Evolutionary conservation across 2,329 filamentous ascomycete species (phyloP).

Genomic region (Uncinocarpus reesii): DNA sequence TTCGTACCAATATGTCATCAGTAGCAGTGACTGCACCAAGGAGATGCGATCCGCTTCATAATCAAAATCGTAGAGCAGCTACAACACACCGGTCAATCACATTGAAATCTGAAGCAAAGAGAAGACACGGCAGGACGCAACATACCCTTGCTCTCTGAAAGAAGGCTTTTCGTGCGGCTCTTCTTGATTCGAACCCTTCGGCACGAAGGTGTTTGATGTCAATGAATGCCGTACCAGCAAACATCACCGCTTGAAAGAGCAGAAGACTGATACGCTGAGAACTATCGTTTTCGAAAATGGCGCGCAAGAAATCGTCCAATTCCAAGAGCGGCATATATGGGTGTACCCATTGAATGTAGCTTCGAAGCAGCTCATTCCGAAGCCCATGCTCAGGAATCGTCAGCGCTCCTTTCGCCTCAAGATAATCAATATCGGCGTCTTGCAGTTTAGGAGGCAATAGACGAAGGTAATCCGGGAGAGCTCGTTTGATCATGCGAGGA

Average conservation of each 20-base stretch:
- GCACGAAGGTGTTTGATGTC: constrained; percentile 65
- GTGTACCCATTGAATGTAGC: constrained; percentile 81
- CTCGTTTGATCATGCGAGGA: constrained; percentile 37
- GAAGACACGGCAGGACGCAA: constrained; percentile 16
- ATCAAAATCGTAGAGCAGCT: constrained; percentile 89
- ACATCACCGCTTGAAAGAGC: constrained; percentile 91
- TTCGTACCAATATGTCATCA: constrained; percentile 98
- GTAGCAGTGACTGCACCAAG: constrained; percentile 73
- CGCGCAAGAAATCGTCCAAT: constrained; percentile 48
- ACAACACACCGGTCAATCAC: constrained; percentile 10
- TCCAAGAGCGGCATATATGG: constrained; percentile 87
- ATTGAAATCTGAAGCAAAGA: background rate
- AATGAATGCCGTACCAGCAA: constrained; percentile 78
- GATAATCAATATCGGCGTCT: constrained; percentile 70
- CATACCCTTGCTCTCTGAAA: constrained; percentile 77
- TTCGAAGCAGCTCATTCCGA: constrained; percentile 69
- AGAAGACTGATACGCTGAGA: constrained; percentile 66
- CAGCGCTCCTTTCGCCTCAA: constrained; percentile 74
- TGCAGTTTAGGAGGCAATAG: constrained; percentile 67
- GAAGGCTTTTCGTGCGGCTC: constrained; percentile 75
- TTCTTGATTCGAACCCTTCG: constrained; percentile 67
- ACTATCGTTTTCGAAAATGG: constrained; percentile 57
- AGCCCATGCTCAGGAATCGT: constrained; percentile 59
- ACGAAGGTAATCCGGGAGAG: constrained; percentile 61
- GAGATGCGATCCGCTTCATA: constrained; percentile 84